A percentile compares a stretch with the other conserved stretches of the same genome.
These are phyloP conservation scores for Stephanodiscus minutulus DNA, from an alignment of 108 stramenopile genomes.

Conservation along the genomic window DNA sequence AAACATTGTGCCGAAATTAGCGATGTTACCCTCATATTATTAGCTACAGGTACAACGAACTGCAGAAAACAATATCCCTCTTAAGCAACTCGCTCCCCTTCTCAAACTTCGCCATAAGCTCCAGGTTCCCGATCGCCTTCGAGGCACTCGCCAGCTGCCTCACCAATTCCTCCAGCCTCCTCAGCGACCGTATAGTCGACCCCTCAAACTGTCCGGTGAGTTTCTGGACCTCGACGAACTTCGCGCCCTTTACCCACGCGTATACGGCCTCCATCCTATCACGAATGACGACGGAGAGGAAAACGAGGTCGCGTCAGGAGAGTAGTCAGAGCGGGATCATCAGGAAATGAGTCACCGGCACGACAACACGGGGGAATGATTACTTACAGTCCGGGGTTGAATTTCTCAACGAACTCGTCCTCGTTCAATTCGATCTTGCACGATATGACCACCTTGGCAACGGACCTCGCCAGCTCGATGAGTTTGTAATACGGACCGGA, in stretches of 20 bases:
- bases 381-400: slow-evolving; percentile 92
- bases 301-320: not conserved
- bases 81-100: slow-evolving; percentile 92
- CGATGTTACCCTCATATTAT: not conserved
- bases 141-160: slow-evolving; percentile 93
- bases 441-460: slow-evolving; percentile 84
- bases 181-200: slow-evolving; percentile 93
- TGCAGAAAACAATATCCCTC: slow-evolving; percentile 98
- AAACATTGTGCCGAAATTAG: no score
- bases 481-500: slow-evolving; percentile 80
- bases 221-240: slow-evolving; percentile 96
- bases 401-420: slow-evolving; percentile 85
- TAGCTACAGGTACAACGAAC: slow-evolving; percentile 87
- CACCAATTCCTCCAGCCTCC: slow-evolving; percentile 97
- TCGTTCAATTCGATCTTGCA: slow-evolving; percentile 91
- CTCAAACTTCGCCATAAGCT: slow-evolving; percentile 92
- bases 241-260: slow-evolving; percentile 96
- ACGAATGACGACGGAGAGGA: not conserved
- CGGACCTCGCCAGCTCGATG: slow-evolving; percentile 80
- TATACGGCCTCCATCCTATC: slow-evolving; percentile 96
- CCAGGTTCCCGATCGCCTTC: slow-evolving; percentile 93
- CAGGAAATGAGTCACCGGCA: not conserved
- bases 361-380: slow-evolving; percentile 3
- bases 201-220: slow-evolving; percentile 97
- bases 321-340: not conserved